Base-by-base conservation (phyloP, 768 basidiomycete genomes). In the Suillus alpinus region DNA sequence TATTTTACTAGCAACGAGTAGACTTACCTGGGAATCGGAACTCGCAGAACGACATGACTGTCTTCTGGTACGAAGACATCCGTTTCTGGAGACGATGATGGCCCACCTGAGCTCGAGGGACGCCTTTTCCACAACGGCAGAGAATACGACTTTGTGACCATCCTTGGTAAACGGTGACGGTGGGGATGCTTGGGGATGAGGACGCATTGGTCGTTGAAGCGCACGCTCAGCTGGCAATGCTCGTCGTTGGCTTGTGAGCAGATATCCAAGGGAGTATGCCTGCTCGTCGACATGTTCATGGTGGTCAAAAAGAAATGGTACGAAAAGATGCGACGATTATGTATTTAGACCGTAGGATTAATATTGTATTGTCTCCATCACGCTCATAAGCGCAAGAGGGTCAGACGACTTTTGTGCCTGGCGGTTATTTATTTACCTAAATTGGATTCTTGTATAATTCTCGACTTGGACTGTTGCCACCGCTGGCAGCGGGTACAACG, bases 171-270 rank as follows among this genome's bases (percentile, higher is more conserved):
- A 57, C 78, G 82, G 4, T 77, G 74, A 55, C 75, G 73, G 16
- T 71, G 69, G 1, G 67, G 66, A 16, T 67, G 69, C 56, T 88
- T 83, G n/a, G 90, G 90, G 59, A 92, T 92, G 66, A 92, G 81
- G 4, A 89, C 77, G 61, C 91, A 92, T 67, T 87, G 81, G 57
- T 78, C 77, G 76, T 92, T 84, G 73, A 92, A 92, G 59, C 90
- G 82, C 4, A 92, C 91, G 26, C 67, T 68, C 14, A 55, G 53
- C 16, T 55, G 53, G 0, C 65, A 63, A 9, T 20, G 65, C 41
- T 72, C 73, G 26, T 64, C 67, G 56, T 64, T 31, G n/a, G 26
- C 23, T 18, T 23, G 36, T 10, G 37, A 16, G 37, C 23, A 26
- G 14, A 39, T 10, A 16, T 26, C 26, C 32, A 39, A 29, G 2